phyloP scores from a whole-genome alignment of 106 monocot species.

The Dactylorhiza incarnata region DNA sequence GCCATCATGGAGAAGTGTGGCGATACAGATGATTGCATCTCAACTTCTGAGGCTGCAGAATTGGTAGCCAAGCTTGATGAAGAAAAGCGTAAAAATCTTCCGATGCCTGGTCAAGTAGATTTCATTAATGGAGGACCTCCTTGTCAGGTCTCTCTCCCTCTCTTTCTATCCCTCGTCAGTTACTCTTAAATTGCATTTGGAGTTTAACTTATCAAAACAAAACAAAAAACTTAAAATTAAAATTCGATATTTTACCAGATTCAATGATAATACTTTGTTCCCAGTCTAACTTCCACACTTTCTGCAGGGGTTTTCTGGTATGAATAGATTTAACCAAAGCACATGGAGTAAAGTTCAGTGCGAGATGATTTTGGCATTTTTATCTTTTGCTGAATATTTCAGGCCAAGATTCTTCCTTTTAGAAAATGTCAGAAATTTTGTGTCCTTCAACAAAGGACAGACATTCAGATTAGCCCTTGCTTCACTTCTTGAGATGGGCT shows the following conservation, averaged over 20 bases:
- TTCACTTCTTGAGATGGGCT: constrained; percentile 96
- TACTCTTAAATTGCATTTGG: background rate
- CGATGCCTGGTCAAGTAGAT: constrained; percentile 96
- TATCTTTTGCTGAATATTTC: constrained; percentile 96
- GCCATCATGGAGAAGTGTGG: constrained; percentile 99
- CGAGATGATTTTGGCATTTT: constrained; percentile 95
- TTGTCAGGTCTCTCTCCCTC: constrained; percentile 61
- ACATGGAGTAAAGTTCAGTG: constrained; percentile 99
- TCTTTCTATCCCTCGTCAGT: background rate
- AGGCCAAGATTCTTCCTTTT: constrained; percentile 86
- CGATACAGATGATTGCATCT: constrained; percentile 87
- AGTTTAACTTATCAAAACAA: background rate
- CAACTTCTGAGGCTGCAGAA: constrained; percentile 82
- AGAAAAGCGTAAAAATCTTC: constrained; percentile 67
- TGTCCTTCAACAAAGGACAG: constrained; percentile 97
- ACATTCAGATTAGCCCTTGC: constrained; percentile 92
- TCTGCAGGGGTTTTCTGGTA: constrained; percentile 94
- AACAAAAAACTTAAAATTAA: background rate
- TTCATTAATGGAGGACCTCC: constrained; percentile 99
- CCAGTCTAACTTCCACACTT: background rate
- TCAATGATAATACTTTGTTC: background rate
- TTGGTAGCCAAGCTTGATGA: constrained; percentile 45
- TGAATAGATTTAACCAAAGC: constrained; percentile 93
- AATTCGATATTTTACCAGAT: background rate
- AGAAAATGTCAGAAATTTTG: constrained; percentile 95